Evolutionary conservation across 495 filamentous ascomycete genomes (phyloP), one percentile per base, ranked within the genome.

Genomic region (Tetracladium marchalianum): DNA sequence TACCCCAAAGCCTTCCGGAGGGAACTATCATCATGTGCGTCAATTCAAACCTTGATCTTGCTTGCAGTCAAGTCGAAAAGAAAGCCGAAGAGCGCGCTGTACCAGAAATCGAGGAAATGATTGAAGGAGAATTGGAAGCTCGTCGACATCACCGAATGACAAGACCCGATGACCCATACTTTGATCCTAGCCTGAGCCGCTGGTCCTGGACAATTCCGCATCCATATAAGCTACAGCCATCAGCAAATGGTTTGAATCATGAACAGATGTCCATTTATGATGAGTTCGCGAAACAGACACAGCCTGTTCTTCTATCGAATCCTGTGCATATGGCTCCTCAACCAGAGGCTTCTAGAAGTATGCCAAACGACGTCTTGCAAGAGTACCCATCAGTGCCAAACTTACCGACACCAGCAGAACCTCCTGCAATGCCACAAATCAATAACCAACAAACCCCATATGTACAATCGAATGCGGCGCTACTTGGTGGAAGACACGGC

Each of bases 241-340:
- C 62, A 16, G 43, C 61, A 12, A 77, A 75, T 34, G 92, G 93
- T 6, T 69, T 99, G 27, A 97, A 94, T 53, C 72, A 81, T 39
- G 86, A 95, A 54, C 92, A 99, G 60, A 77, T 96, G 69, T 85
- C 84, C 11, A 90, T 99, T 36, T 99, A 97, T 53, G 87, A 94
- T 50, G 88, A 95, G 37, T 99, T 99, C 63, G 87, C 85, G 5
- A 75, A 88, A 36, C 85, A 90, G 58, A 76, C 82, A 9, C 79
- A 86, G 24, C 22, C 22, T 27, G 3, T 27, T 27, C 22, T 27
- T 3, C 22, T 27, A 3, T 33, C 36, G 12, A 75, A 73, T 12
- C 67, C 78, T 1, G 54, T 61, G 17, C 73, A 76, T 47, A 61
- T 62, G 2, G 56, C 70, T 5, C 67, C 72, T 3, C 55, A 64